A percentile compares a stretch with the other conserved stretches of the same genome.
Evolutionary conservation across 208 protist genomes (phyloP).

Genomic region (Leishmania martiniquensis): DNA sequence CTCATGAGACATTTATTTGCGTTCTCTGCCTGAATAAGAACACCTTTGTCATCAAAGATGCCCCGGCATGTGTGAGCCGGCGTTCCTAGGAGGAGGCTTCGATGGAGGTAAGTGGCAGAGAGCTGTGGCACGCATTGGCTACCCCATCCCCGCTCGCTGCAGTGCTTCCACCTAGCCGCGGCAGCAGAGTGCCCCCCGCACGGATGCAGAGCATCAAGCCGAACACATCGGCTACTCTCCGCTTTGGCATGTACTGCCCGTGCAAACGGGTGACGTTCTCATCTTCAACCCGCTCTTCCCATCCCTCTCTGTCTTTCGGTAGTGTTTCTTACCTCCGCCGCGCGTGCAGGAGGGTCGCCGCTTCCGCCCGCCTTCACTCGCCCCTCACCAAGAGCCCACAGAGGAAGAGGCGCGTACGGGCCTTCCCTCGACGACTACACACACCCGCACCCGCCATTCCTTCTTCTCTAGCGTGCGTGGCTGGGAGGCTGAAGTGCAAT

Average conservation of each 20-base stretch:
- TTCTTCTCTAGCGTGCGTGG: not conserved
- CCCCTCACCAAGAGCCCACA: not conserved
- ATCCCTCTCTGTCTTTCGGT: not conserved
- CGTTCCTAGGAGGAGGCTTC: not conserved
- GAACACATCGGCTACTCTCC: not conserved
- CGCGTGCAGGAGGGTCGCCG: not conserved
- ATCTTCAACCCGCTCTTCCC: not conserved
- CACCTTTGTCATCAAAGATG: not conserved
- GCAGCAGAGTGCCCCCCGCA: not conserved
- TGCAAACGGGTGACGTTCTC: not conserved
- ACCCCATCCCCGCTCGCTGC: no score
- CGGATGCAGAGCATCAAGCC: no score
- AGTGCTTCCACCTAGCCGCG: not conserved
- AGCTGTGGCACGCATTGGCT: not conserved
- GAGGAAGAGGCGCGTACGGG: not conserved
- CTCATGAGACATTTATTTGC: no score
- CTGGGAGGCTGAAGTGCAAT: slow-evolving; percentile 5
- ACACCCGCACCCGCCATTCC: not conserved
- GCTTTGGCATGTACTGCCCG: not conserved
- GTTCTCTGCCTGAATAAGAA: not conserved
- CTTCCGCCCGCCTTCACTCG: not conserved
- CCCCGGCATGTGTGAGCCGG: not conserved
- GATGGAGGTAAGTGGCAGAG: not conserved
- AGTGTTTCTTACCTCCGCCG: not conserved
- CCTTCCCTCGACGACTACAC: not conserved